phyloP scores from a whole-genome alignment of 2,329 filamentous ascomycete species.

The Graphilbum fragrans region DNA sequence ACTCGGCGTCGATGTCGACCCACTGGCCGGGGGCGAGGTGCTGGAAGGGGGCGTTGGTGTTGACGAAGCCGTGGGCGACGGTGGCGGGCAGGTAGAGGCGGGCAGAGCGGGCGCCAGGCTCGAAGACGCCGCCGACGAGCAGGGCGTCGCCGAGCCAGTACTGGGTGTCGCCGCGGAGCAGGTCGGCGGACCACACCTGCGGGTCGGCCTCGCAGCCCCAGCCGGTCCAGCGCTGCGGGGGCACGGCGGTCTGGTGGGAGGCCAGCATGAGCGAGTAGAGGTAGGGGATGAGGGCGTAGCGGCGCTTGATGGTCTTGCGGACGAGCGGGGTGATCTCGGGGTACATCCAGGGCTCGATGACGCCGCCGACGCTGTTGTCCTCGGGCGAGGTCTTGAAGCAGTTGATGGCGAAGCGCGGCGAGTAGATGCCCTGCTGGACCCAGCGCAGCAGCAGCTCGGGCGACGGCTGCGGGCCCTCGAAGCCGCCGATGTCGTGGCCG shows the following conservation, averaged over 20 bases:
- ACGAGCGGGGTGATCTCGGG: conserved; percentile 51
- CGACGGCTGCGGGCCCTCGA: not conserved
- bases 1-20: too few species aligned
- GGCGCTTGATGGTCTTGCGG: conserved; percentile 52
- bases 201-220: conserved; percentile 60
- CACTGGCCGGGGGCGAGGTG: too few species aligned
- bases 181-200: conserved; percentile 48
- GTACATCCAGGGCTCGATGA: conserved; percentile 73
- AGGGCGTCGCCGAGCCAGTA: conserved; percentile 61
- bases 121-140: conserved; percentile 56
- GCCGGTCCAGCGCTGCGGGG: conserved; percentile 60
- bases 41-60: too few species aligned
- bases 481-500: conserved; percentile 1
- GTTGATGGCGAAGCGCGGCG: not conserved
- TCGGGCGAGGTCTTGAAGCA: conserved; percentile 57
- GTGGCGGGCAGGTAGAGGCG: too few species aligned
- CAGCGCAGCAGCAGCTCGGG: not conserved
- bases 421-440: not conserved
- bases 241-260: conserved; percentile 47
- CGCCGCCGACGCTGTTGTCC: conserved; percentile 56
- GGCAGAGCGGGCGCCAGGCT: too few species aligned
- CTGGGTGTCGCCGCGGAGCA: conserved; percentile 53
- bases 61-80: too few species aligned
- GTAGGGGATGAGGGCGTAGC: conserved; percentile 62
- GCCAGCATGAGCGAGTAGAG: conserved; percentile 53